Conservation (phyloP, 192 early-diverging fungal genomes). For the Endogone sp. region DNA sequence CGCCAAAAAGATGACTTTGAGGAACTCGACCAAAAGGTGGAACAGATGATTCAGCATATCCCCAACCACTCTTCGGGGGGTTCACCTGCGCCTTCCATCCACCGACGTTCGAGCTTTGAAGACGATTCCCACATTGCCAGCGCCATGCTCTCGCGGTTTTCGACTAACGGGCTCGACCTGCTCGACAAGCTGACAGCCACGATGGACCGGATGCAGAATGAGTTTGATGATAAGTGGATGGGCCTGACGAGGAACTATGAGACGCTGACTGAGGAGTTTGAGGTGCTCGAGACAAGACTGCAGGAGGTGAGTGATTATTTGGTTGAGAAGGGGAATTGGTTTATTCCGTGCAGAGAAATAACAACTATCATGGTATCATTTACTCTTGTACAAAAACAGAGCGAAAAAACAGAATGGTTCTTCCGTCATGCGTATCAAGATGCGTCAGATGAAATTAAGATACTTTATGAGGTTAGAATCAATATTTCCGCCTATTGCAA, state of each 20-base stretch:
- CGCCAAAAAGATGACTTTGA: not conserved
- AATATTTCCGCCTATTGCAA: too few species aligned
- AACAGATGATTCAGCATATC: not conserved
- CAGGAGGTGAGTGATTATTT: constrained; percentile 1
- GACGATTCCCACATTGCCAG: not conserved
- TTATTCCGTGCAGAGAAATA: too few species aligned
- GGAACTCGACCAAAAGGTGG: not conserved
- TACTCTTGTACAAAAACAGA: not conserved
- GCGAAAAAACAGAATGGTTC: constrained; percentile 1
- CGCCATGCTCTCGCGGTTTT: not conserved
- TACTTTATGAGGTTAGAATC: constrained; percentile 5
- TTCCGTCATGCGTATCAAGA: constrained; percentile 9
- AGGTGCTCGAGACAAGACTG: constrained; percentile 1
- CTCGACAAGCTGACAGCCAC: constrained; percentile 2
- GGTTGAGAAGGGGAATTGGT: too few species aligned
- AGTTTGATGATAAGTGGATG: constrained; percentile 13
- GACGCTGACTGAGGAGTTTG: not conserved
- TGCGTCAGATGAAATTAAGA: constrained; percentile 12
- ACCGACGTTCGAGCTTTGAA: not conserved
- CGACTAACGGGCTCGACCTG: not conserved
- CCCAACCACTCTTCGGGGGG: too few species aligned
- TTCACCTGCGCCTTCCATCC: not conserved
- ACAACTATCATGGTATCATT: not conserved
- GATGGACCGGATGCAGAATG: constrained; percentile 8
- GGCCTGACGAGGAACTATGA: constrained; percentile 13